phyloP scores from a whole-genome alignment of 176 grass and related monocot species.

The Carex parvula region DNA sequence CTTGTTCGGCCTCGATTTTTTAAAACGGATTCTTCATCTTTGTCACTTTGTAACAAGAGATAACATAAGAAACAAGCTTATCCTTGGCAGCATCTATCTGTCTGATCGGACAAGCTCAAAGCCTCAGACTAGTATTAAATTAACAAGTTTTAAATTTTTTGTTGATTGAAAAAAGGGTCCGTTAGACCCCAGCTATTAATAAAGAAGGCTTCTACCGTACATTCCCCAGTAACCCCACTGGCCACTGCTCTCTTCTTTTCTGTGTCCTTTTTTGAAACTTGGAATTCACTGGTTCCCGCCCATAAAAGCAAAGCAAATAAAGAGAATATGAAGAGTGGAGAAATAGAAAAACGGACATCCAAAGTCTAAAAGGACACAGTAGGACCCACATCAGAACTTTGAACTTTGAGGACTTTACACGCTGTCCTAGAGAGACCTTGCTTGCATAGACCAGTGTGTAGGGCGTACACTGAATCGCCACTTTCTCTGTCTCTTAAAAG shows the following conservation, averaged over 20 bases:
- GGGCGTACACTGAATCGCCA: background rate
- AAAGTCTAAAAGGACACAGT: background rate
- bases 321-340: background rate
- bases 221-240: background rate
- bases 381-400: slow-evolving; percentile 7
- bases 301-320: slow-evolving; percentile 14
- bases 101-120: background rate
- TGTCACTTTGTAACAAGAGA: background rate
- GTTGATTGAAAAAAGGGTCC: background rate
- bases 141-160: background rate
- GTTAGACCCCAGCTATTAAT: background rate
- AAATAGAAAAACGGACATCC: background rate
- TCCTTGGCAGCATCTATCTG: slow-evolving; percentile 11
- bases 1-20: background rate
- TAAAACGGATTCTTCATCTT: background rate
- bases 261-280: slow-evolving; percentile 20
- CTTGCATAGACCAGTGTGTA: background rate
- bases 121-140: background rate
- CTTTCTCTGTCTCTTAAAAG: background rate
- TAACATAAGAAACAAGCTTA: background rate
- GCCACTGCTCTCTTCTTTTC: slow-evolving; percentile 4
- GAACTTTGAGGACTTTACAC: slow-evolving; percentile 13
- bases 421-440: background rate
- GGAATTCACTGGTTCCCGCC: slow-evolving; percentile 6
- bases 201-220: background rate